A percentile compares a stretch with the other conserved stretches of the same genome.
These are phyloP conservation scores for Begonia loranthoides DNA, from an alignment of 306 rosid species.

Conservation along the genomic window DNA sequence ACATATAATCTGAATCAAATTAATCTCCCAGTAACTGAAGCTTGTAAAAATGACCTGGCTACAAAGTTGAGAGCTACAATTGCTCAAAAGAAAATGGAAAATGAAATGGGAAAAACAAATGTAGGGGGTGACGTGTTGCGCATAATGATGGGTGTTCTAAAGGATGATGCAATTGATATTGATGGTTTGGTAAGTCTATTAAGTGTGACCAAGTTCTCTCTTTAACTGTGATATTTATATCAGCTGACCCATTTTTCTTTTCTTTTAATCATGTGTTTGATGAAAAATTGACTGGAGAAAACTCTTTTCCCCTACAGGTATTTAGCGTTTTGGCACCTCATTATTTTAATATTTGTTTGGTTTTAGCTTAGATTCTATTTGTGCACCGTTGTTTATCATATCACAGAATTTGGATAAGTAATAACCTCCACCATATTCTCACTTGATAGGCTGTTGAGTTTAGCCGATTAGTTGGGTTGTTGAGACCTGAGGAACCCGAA, in stretches of 20 bases:
- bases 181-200: constrained; percentile 76
- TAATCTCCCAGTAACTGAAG: constrained; percentile 34
- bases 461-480: constrained; percentile 67
- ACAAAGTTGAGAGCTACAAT: constrained; percentile 85
- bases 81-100: constrained; percentile 86
- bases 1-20: constrained; percentile 38
- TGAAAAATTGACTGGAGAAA: constrained; percentile 86
- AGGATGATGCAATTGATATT: constrained; percentile 82
- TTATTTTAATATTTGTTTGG: neutral
- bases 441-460: constrained; percentile 85
- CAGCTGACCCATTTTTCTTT: neutral
- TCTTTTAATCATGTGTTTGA: constrained; percentile 61
- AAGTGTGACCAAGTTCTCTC: neutral
- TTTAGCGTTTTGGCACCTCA: neutral
- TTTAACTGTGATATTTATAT: neutral
- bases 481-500: constrained; percentile 81
- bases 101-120: constrained; percentile 62
- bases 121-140: constrained; percentile 69
- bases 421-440: constrained; percentile 10
- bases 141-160: constrained; percentile 74
- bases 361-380: neutral
- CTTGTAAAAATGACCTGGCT: constrained; percentile 77
- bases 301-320: constrained; percentile 86
- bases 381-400: neutral
- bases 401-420: constrained; percentile 10